Conservation (phyloP, 176 grass and related monocot genomes). For the Musa acuminata region DNA sequence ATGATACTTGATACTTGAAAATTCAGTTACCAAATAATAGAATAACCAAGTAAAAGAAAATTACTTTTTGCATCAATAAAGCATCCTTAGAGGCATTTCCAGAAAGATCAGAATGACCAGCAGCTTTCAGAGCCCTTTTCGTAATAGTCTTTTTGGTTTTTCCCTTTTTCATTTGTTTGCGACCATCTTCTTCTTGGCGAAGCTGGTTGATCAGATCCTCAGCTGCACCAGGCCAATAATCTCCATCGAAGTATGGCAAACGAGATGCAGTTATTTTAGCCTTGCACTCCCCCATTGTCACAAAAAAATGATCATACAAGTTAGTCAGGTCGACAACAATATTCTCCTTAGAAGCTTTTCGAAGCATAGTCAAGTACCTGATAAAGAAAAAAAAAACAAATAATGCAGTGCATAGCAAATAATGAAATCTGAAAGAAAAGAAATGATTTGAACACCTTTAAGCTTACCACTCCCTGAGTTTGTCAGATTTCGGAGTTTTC, state of each 20-base stretch:
- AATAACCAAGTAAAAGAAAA: neutral
- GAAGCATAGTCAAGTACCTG: conserved; percentile 98
- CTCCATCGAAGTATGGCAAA: conserved; percentile 93
- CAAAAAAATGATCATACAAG: conserved; percentile 91
- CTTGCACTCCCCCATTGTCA: conserved; percentile 60
- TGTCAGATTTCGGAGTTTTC: conserved; percentile 98
- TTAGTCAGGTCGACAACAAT: conserved; percentile 94
- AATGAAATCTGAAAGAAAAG: neutral
- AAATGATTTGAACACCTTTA: neutral
- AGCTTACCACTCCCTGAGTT: conserved; percentile 79
- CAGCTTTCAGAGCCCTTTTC: conserved; percentile 92
- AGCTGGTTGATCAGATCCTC: conserved; percentile 99
- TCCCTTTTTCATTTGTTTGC: conserved; percentile 82
- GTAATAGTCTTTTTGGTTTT: conserved; percentile 94
- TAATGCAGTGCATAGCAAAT: conserved; percentile 14
- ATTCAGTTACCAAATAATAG: neutral
- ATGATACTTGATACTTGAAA: too few species aligned
- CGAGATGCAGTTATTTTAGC: conserved; percentile 88
- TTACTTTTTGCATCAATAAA: conserved; percentile 94
- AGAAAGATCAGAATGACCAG: conserved; percentile 77
- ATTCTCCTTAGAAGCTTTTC: conserved; percentile 75
- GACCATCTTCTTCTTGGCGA: conserved; percentile 86
- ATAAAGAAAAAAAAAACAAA: neutral
- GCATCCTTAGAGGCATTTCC: conserved; percentile 88
- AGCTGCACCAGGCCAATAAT: conserved; percentile 98